These are phyloP conservation scores for Sodiomyces alkalinus DNA, from an alignment of 2,329 filamentous ascomycete species.

Conservation along the genomic window DNA sequence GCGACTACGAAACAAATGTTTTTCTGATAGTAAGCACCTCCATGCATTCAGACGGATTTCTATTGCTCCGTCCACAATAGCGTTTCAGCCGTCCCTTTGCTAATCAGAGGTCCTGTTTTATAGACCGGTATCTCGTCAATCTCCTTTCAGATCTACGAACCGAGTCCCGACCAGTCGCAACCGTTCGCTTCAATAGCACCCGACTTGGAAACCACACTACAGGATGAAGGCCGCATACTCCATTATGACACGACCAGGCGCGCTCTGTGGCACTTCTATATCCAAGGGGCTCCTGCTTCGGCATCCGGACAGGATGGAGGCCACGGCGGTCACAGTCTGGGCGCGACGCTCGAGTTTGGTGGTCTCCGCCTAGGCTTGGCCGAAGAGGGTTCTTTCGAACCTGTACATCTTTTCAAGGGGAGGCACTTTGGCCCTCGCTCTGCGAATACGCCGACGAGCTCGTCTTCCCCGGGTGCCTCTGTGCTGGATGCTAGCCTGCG, in stretches of 20 bases:
- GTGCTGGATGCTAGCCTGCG: constrained; percentile 21
- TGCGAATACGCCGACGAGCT: constrained; percentile 29
- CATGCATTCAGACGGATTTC: too few species aligned
- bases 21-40: constrained; percentile 36
- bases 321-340: constrained; percentile 13
- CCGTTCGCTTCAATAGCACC: constrained; percentile 29
- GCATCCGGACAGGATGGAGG: constrained; percentile 25
- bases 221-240: constrained; percentile 36
- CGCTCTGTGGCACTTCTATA: constrained; percentile 39
- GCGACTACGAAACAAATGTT: constrained; percentile 48
- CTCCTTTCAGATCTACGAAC: constrained; percentile 39
- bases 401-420: constrained; percentile 29
- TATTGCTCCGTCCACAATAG: too few species aligned
- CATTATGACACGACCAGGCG: constrained; percentile 34
- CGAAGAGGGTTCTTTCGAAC: constrained; percentile 37
- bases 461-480: constrained; percentile 26
- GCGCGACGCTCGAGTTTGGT: constrained; percentile 24
- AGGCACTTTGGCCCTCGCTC: constrained; percentile 14
- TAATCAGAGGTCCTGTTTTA: neutral
- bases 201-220: constrained; percentile 34
- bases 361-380: constrained; percentile 26
- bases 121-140: constrained; percentile 43
- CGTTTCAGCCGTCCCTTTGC: too few species aligned
- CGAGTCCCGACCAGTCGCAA: constrained; percentile 24
- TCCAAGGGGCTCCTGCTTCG: too few species aligned